A percentile compares a stretch with the other conserved stretches of the same genome.
Evolutionary conservation across 495 filamentous ascomycete genomes (phyloP).

Genomic region (Platismatia glauca): DNA sequence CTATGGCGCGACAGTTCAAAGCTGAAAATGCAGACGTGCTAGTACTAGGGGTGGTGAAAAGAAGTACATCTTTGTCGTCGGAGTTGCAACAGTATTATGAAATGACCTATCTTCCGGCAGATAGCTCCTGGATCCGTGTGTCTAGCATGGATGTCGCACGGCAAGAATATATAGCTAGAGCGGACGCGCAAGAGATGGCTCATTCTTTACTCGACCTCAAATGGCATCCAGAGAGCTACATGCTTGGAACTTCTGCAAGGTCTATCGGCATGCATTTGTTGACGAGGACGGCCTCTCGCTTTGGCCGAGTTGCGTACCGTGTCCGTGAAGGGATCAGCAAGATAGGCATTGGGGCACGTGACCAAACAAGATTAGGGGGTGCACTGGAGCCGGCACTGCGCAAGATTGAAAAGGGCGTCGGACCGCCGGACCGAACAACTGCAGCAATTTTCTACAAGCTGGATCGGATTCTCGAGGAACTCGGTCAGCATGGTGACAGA

Average conservation of each 20-base stretch:
- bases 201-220: neutral
- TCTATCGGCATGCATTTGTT: constrained; percentile 1
- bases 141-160: neutral
- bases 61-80: neutral
- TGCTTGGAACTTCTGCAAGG: neutral
- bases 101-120: neutral
- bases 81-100: neutral
- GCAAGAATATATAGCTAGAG: neutral
- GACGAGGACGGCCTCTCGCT: neutral
- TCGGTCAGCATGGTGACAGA: neutral
- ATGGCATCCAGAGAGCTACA: constrained; percentile 2
- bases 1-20: neutral
- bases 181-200: constrained; percentile 5
- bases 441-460: neutral
- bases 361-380: neutral
- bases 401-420: neutral
- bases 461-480: neutral
- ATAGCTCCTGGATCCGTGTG: constrained; percentile 1
- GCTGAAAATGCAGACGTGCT: neutral
- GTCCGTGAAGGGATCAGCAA: neutral
- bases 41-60: neutral
- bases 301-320: neutral
- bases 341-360: neutral
- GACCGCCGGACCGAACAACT: neutral
- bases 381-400: neutral